phyloP scores from a whole-genome alignment of 352 stramenopile species.

The Aphanomyces cochlioides region DNA sequence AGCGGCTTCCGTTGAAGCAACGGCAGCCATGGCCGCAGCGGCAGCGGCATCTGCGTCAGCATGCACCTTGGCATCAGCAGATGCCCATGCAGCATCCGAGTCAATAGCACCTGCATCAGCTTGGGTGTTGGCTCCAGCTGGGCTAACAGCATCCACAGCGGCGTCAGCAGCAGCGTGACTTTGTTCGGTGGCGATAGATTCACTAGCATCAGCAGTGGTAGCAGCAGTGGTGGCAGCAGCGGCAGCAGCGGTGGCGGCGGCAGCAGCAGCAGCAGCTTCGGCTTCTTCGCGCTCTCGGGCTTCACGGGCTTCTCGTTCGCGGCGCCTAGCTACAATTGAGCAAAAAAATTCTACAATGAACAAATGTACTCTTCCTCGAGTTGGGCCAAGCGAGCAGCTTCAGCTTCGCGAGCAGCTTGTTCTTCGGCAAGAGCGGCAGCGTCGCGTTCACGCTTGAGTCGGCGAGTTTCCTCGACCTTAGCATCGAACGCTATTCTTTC shows the following conservation, averaged over 20 bases:
- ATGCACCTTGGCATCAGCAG: conserved; percentile 27
- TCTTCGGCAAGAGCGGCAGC: conserved; percentile 26
- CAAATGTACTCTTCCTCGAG: neutral
- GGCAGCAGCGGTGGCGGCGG: conserved; percentile 36
- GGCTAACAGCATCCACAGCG: conserved; percentile 3
- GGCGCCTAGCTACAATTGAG: no score
- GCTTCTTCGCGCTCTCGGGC: conserved; percentile 34
- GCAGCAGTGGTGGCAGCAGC: conserved; percentile 1
- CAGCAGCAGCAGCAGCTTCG: conserved; percentile 35
- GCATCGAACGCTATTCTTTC: conserved; percentile 67
- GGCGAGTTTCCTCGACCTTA: conserved; percentile 73
- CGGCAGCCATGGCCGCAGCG: conserved; percentile 31
- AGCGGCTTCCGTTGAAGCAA: conserved; percentile 31
- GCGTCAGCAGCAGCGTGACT: conserved; percentile 29
- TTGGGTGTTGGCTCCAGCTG: conserved; percentile 30
- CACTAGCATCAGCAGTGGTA: conserved; percentile 30
- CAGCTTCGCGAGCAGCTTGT: conserved; percentile 12
- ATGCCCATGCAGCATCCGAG: conserved; percentile 6
- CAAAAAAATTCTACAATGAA: no score
- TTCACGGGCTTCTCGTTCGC: neutral
- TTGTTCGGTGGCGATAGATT: conserved; percentile 29
- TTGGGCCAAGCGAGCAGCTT: conserved; percentile 36
- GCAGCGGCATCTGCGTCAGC: conserved; percentile 4
- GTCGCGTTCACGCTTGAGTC: conserved; percentile 43
- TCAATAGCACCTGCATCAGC: conserved; percentile 17